Evolutionary conservation across 106 monocot species (phyloP), one percentile per base, ranked within the genome.

Genomic region (Phalaenopsis equestris): DNA sequence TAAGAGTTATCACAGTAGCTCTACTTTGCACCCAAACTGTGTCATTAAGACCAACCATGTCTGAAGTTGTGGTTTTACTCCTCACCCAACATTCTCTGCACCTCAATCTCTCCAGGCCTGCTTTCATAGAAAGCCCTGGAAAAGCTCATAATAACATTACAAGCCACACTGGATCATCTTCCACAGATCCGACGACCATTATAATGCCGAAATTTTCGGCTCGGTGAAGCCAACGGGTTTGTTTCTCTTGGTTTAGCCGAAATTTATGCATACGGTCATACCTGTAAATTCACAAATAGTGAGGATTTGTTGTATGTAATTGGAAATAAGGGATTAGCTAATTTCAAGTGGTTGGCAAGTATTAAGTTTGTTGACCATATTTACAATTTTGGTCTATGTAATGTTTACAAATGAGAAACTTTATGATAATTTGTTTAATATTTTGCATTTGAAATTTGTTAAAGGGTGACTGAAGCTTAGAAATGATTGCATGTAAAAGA

Each of bases 21-120:
- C 82, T 89, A 0, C 84, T 89, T 55, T 92, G 92, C 87, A 92
- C 89, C 61, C 92, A 92, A 42, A 72, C 79, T 7, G 92, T 89
- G 5, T 70, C 84, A 67, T 85, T 83, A 57, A 86, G 89, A 79
- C 92, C 89, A 38, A 87, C 87, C 39, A 89, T 92, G 92, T 84
- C 89, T 12, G 92, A 89, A 42, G 89, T 92, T 6, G 84, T 88
- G 37, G 75, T 90, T 6, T 41, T 88, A 73, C 82, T 92, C 75
- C 80, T 92, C 65, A 92, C 83, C 81, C 84, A 81, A 78, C 82
- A 41, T 8, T 47, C 19, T 3, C 58, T 80, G 3, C 17, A 79
- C 46, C 6, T 90, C 6, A 79, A 78, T 11, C 90, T 87, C 10
- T 83, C 87, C 4, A 82, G 82, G 47, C 92, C 90, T 8, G 85